phyloP scores from a whole-genome alignment of 305 asterid genomes.

The Solanum hybrid region DNA sequence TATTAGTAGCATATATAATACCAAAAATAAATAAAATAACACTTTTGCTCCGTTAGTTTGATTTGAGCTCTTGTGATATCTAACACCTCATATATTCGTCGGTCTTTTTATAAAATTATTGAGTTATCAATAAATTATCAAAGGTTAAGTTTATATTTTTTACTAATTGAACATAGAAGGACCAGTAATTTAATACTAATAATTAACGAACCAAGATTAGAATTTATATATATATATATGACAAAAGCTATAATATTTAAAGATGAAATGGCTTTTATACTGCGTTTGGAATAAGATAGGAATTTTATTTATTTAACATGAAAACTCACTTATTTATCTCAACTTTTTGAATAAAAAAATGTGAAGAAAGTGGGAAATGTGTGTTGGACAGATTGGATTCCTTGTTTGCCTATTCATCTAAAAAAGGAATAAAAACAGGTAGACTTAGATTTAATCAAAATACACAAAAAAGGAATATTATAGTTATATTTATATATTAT shows the following conservation, averaged over 20 bases:
- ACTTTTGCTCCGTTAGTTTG: too few species aligned
- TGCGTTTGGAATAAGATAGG: background rate
- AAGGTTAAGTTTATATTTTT: background rate
- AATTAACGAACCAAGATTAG: background rate
- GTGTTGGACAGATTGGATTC: conserved; percentile 6
- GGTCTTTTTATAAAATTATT: background rate
- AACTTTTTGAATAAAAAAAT: background rate
- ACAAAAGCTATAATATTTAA: background rate
- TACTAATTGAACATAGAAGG: background rate
- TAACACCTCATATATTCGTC: too few species aligned
- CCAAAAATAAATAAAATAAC: too few species aligned
- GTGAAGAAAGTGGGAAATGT: conserved; percentile 5
- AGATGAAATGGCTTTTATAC: background rate
- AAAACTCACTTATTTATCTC: background rate
- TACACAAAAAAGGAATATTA: background rate
- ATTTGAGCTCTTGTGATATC: too few species aligned
- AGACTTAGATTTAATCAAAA: conserved; percentile 3
- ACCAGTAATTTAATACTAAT: too few species aligned
- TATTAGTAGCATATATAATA: too few species aligned
- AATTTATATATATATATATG: background rate
- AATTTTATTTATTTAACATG: background rate
- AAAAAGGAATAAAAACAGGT: conserved; percentile 3
- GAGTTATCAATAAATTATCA: background rate
- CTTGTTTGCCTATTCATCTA: conserved; percentile 4
- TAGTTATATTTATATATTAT: background rate